Percentiles rank a stretch among this genome's conserved stretches.
phyloP scores from a whole-genome alignment of 1,139 yeast genomes.

The Saccharomycopsis crataegensis region DNA sequence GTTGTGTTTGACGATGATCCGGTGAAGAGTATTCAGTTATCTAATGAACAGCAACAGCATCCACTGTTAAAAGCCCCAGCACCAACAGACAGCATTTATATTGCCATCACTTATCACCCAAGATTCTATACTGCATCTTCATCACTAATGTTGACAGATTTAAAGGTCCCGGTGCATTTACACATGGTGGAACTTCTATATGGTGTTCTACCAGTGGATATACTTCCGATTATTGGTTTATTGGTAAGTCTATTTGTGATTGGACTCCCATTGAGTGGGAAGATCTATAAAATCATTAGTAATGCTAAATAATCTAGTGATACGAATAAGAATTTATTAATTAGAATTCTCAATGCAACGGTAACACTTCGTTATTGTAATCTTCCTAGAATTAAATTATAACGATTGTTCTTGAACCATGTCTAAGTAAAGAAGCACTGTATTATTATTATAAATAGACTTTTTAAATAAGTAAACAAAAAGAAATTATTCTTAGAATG shows the following conservation, averaged over 20 bases:
- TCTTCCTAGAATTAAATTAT: too few relatives aligned
- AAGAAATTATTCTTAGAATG: too few relatives aligned
- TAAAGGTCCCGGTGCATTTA: conserved; percentile 13
- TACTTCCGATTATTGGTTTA: conserved; percentile 8
- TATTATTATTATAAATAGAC: too few relatives aligned
- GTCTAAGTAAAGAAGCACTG: too few relatives aligned
- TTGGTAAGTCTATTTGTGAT: too few relatives aligned
- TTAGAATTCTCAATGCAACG: too few relatives aligned
- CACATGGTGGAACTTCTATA: conserved; percentile 11
- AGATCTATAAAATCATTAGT: too few relatives aligned
- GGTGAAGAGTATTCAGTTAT: neutral
- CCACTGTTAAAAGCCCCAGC: neutral
- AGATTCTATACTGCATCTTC: conserved; percentile 6
- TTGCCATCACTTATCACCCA: conserved; percentile 10
- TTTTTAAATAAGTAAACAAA: too few relatives aligned
- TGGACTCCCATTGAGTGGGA: too few relatives aligned
- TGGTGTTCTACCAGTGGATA: conserved; percentile 15
- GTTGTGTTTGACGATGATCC: neutral
- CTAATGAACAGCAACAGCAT: neutral
- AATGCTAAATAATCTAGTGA: neutral
- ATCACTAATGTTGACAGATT: conserved; percentile 10
- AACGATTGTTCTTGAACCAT: too few relatives aligned
- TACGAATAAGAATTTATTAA: too few relatives aligned
- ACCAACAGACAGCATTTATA: neutral
- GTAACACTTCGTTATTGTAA: too few relatives aligned